These are phyloP conservation scores for Kwoniella pini DNA, from an alignment of 768 basidiomycete species.

Conservation along the genomic window DNA sequence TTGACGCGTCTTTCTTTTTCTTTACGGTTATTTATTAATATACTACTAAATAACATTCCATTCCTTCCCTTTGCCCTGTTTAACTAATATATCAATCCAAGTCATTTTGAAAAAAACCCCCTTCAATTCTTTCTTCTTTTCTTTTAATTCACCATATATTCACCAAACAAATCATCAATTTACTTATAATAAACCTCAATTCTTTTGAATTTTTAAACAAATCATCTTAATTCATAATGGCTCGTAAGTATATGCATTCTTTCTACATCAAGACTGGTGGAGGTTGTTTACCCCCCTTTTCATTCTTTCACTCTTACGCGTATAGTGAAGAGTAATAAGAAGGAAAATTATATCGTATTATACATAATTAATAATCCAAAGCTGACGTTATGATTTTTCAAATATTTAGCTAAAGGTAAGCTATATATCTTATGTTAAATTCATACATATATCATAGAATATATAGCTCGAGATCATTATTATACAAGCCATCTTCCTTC, in stretches of 20 bases:
- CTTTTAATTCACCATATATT: slow-evolving; percentile 8
- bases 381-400: no score
- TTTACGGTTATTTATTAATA: neutral
- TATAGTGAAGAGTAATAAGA: neutral
- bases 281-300: slow-evolving; percentile 21
- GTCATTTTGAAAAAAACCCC: neutral
- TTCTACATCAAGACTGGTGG: slow-evolving; percentile 7
- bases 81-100: neutral
- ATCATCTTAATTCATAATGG: slow-evolving; percentile 34
- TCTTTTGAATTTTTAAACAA: slow-evolving; percentile 8
- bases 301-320: neutral
- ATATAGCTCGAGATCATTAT: neutral
- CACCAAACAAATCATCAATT: slow-evolving; percentile 3
- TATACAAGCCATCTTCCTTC: slow-evolving; percentile 8
- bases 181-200: neutral
- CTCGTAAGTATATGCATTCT: slow-evolving; percentile 44
- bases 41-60: neutral
- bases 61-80: neutral
- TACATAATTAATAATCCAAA: neutral
- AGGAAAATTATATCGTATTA: neutral
- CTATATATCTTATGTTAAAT: neutral
- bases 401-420: neutral
- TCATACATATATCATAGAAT: neutral
- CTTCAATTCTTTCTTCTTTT: slow-evolving; percentile 5
- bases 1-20: slow-evolving; percentile 10